Conservation (phyloP, 345 rosid genomes). For the Melaleuca alternifolia region DNA sequence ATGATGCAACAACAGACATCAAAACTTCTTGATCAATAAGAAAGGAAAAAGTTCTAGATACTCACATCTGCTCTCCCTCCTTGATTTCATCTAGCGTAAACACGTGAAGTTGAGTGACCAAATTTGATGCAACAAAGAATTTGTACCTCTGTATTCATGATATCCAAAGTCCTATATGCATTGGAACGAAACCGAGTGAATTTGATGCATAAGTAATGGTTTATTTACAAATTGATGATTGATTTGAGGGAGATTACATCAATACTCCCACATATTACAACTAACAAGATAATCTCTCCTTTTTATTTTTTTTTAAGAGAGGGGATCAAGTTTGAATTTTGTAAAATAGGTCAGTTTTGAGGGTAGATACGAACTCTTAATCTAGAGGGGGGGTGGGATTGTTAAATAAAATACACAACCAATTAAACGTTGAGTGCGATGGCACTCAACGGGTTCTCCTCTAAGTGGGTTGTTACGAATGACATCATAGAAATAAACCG, state of each 20-base stretch:
- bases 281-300: not conserved
- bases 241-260: too few species aligned
- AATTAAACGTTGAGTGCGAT: not conserved
- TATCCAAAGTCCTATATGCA: not conserved
- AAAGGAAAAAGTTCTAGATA: not conserved
- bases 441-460: not conserved
- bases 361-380: not conserved
- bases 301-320: not conserved
- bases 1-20: not conserved
- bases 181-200: not conserved
- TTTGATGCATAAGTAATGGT: not conserved
- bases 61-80: not conserved
- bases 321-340: not conserved
- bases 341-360: not conserved
- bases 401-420: not conserved
- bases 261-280: too few species aligned
- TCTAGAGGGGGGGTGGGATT: not conserved
- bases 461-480: not conserved
- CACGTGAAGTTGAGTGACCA: not conserved
- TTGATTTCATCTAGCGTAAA: not conserved
- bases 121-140: not conserved
- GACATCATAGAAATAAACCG: not conserved
- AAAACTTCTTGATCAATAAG: not conserved
- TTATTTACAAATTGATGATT: not conserved
- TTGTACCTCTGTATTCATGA: not conserved